Evolutionary conservation across 148 eudicot species (phyloP), one percentile per base, ranked within the genome.

Genomic region (Linanthus parryae): DNA sequence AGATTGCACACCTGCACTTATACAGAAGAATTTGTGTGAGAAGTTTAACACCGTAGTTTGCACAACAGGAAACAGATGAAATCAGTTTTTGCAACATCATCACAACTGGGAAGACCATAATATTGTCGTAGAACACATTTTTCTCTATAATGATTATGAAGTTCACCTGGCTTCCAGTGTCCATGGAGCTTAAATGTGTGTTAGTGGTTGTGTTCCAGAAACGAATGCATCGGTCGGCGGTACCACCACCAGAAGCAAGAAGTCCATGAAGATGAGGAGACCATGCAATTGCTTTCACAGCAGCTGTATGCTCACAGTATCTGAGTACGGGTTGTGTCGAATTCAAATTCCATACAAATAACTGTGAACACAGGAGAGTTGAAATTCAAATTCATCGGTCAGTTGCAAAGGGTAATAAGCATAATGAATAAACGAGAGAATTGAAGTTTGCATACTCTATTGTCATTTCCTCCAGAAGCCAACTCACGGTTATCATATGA

Each of bases 271-370:
- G 76, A 74, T 90, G 92, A 44, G 97, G 97, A 3, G 97, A 90
- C 97, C 97, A 90, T 44, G 95, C 85, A 67, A 90, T 90, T 41
- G 97, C 97, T 70, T 90, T 90, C 33, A 85, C 97, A 62, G 91
- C 97, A 30, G 95, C 95, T 11, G 83, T 85, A 50, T 85, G 97
- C 64, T 85, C 95, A 34, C 85, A 73, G 58, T 85, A 82, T 72
- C 78, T 85, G 57, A 80, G 60, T 40, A 82, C 72, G 18, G 95
- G 97, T 59, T 85, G 91, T 11, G 84, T 83, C 20, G 90, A 78
- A 66, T 90, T 74, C 44, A 78, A 83, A 69, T 90, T 90, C 97
- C 97, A 89, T 9, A 89, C 95, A 30, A 77, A 78, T 57, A 89
- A 88, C 97, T 89, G 71, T 43, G 3, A 38, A 40, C 13, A 63